Base-by-base conservation (phyloP, 73 alveolate genomes). In the Loxodes magnus region DNA sequence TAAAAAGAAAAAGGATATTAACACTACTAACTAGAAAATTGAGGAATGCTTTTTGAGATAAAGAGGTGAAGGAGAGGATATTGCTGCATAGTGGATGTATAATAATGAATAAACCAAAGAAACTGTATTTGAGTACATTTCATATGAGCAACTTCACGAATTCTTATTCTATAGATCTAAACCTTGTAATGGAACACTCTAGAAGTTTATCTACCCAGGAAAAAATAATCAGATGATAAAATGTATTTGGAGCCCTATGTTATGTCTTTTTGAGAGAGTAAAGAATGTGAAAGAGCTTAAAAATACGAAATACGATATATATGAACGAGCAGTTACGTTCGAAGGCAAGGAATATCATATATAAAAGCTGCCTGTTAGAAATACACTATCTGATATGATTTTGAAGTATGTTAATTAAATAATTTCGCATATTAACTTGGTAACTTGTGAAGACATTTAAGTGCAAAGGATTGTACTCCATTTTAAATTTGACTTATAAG, bases 301-400 rank as follows among this genome's bases (percentile, higher is more conserved):
- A 52, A 75, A 66, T 60, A 38, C 54, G 31, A 59, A 50, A 42
- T 72, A 68, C 5, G 64, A 62, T 31, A 41, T 80, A 10, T 74
- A 80, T 31, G 94, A 80, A 54, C 29, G 84, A 25, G 70, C 71
- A n/a, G 80, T 55, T 5, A 80, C 94, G 19, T 80, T 77, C 63
- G 94, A 80, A 57, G 94, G 94, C 1, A 85, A 85, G 3, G 94
- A 80, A 43, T 77, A 67, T 69, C 53, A 67, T 38, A 71, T 79
- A 4, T 62, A 58, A 2, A 23, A 57, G 37, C 79, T 61, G 17
- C 63, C 80, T 29, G 62, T 83, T 3, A 76, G 78, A 34, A 61
- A 85, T 22, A 83, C 87, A 5, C 77, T 71, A 28, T 43, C 78
- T 20, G 76, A 85, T 19, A 62, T 73, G 34, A 82, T 71, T 59